A percentile compares a stretch with the other conserved stretches of the same genome.
Evolutionary conservation across 768 basidiomycete species (phyloP).

Genomic region (Termitomyces sp.): DNA sequence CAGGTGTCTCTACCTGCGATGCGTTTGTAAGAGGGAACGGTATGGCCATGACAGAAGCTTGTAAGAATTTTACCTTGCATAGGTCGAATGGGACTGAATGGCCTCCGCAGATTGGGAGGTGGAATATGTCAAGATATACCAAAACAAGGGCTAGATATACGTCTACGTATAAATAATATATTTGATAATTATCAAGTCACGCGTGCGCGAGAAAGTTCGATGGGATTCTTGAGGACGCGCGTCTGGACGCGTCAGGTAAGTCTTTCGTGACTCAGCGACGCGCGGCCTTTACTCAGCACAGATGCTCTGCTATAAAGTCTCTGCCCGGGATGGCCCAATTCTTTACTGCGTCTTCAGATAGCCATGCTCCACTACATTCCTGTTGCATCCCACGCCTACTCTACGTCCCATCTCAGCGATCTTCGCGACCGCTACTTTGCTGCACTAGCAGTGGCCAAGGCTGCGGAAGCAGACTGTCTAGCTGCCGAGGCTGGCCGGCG

Average conservation of each 20-base stretch:
- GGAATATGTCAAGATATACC: slow-evolving; percentile 68
- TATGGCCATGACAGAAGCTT: slow-evolving; percentile 65
- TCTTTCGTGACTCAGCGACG: slow-evolving; percentile 12
- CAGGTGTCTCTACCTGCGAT: slow-evolving; percentile 77
- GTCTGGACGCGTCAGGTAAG: slow-evolving; percentile 11
- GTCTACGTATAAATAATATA: not conserved
- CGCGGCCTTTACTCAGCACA: slow-evolving; percentile 15
- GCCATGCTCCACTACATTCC: slow-evolving; percentile 15
- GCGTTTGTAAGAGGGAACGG: slow-evolving; percentile 74
- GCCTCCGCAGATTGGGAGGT: slow-evolving; percentile 71
- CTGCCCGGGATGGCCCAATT: not conserved
- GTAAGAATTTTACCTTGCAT: slow-evolving; percentile 39
- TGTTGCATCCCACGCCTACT: not conserved
- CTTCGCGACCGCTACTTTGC: slow-evolving; percentile 30
- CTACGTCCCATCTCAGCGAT: slow-evolving; percentile 7
- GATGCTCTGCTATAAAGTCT: slow-evolving; percentile 15
- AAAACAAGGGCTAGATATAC: slow-evolving; percentile 19
- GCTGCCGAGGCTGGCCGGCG: slow-evolving; percentile 24
- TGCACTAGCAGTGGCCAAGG: slow-evolving; percentile 28
- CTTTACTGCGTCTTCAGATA: slow-evolving; percentile 1
- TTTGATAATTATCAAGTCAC: slow-evolving; percentile 3
- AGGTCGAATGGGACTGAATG: not conserved
- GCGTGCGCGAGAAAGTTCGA: slow-evolving; percentile 10
- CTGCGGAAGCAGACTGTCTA: slow-evolving; percentile 32
- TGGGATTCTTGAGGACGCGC: slow-evolving; percentile 11